These are phyloP conservation scores for Microcos paniculata DNA, from an alignment of 345 rosid species.

Conservation along the genomic window DNA sequence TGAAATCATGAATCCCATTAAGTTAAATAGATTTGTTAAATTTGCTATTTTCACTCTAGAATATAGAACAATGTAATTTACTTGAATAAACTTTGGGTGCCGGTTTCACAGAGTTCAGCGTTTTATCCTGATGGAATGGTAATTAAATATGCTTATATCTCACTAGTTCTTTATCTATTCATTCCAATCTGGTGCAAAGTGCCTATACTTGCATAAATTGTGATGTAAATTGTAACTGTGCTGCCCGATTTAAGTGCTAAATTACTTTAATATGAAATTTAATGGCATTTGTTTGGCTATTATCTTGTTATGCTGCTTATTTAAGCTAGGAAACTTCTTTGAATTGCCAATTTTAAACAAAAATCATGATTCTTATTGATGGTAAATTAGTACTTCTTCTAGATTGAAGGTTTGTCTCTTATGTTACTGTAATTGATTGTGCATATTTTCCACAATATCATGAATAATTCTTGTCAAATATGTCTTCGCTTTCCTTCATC, in stretches of 20 bases:
- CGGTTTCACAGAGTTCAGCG: background rate
- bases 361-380: background rate
- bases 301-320: background rate
- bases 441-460: background rate
- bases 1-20: background rate
- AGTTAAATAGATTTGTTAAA: background rate
- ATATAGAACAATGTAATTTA: background rate
- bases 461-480: background rate
- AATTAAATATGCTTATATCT: background rate
- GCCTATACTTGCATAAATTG: background rate
- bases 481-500: slow-evolving; percentile 15
- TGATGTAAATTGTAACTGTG: background rate
- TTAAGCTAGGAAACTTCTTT: background rate
- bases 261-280: background rate
- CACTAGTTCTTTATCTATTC: background rate
- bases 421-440: background rate
- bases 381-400: background rate
- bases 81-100: background rate
- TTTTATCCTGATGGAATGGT: background rate
- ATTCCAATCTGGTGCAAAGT: background rate
- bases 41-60: background rate
- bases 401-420: background rate
- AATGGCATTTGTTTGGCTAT: background rate
- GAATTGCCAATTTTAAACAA: background rate
- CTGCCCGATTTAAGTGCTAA: background rate